Percentiles rank a stretch among this genome's conserved stretches.
Evolutionary conservation across 345 rosid species (phyloP).

Genomic region (Brassica nigra): DNA sequence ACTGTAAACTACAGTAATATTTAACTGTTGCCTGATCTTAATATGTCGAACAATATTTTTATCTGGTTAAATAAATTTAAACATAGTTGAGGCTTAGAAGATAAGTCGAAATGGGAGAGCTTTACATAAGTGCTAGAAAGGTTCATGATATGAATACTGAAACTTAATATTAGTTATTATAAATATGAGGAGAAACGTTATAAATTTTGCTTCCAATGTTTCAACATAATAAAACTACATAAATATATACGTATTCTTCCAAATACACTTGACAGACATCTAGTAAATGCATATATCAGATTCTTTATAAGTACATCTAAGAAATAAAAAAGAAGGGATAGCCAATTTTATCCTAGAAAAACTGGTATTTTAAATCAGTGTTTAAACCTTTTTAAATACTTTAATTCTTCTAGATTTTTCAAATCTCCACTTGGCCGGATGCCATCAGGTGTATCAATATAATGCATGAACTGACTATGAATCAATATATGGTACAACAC

Average conservation of each 20-base stretch:
- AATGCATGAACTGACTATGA: constrained; percentile 1
- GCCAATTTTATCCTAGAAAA: neutral
- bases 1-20: neutral
- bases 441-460: neutral
- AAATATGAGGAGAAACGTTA: neutral
- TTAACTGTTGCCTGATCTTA: neutral
- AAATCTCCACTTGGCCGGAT: neutral
- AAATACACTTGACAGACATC: neutral
- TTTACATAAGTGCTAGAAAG: constrained; percentile 16
- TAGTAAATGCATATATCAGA: neutral
- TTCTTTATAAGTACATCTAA: neutral
- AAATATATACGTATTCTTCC: neutral
- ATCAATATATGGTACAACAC: neutral
- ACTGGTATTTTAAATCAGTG: neutral
- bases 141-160: neutral
- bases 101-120: constrained; percentile 18
- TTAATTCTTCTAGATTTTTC: neutral
- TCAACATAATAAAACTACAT: neutral
- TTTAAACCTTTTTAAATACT: neutral
- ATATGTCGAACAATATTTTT: neutral
- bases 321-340: neutral
- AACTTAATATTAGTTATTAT: neutral
- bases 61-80: neutral
- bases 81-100: constrained; percentile 2
- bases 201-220: neutral